phyloP scores from a whole-genome alignment of 129 eudicot species.

The Flaveria robusta region DNA sequence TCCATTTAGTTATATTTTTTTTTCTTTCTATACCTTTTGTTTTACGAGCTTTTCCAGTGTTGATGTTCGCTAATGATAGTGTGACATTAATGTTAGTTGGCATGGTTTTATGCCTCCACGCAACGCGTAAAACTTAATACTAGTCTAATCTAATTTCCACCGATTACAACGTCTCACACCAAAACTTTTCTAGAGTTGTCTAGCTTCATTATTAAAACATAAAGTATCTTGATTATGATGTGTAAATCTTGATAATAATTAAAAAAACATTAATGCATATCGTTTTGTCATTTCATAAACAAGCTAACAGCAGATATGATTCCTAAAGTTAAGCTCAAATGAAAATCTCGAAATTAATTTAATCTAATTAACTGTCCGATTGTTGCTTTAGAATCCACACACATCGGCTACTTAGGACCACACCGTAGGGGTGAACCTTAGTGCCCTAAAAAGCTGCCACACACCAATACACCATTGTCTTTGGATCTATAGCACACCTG shows the following conservation, averaged over 20 bases:
- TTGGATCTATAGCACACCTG: constrained; percentile 57
- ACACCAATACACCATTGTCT: constrained; percentile 55
- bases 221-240: constrained; percentile 15
- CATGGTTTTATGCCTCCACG: too few species aligned
- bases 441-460: constrained; percentile 48
- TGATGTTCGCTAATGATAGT: too few species aligned
- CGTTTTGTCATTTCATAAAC: constrained; percentile 32
- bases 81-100: too few species aligned
- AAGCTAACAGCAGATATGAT: constrained; percentile 36
- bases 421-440: constrained; percentile 18
- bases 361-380: background rate
- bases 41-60: too few species aligned
- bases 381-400: constrained; percentile 23
- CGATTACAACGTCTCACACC: background rate
- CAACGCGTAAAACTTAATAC: too few species aligned
- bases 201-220: background rate
- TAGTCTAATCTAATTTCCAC: background rate
- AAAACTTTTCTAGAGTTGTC: constrained; percentile 12
- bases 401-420: constrained; percentile 27
- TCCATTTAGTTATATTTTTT: too few species aligned
- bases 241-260: constrained; percentile 31
- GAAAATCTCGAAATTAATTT: background rate
- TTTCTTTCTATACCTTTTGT: too few species aligned
- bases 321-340: constrained; percentile 29
- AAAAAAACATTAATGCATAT: constrained; percentile 22